These are phyloP conservation scores for Tricholoma flavovirens DNA, from an alignment of 768 basidiomycete species.

Conservation along the genomic window DNA sequence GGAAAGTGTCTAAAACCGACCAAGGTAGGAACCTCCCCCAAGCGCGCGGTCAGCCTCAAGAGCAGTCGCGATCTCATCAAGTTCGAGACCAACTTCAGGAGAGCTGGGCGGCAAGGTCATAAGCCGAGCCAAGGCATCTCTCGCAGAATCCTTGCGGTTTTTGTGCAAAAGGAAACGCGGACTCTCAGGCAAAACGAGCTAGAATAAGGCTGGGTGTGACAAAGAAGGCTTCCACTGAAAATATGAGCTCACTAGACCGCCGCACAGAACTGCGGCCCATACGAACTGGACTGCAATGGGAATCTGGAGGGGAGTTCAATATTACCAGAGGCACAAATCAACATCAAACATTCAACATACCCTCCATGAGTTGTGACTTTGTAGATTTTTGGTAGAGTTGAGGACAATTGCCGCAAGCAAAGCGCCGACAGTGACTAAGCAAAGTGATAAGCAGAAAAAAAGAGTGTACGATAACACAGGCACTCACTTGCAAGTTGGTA, in stretches of 20 bases:
- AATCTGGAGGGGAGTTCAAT: neutral
- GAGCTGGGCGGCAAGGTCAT: constrained; percentile 42
- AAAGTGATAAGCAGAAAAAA: constrained; percentile 35
- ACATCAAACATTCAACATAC: neutral
- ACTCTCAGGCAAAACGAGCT: constrained; percentile 31
- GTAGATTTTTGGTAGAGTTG: constrained; percentile 53
- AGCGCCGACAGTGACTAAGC: constrained; percentile 69
- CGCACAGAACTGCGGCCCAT: constrained; percentile 67
- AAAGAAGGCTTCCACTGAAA: neutral
- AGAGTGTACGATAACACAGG: neutral
- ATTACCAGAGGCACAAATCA: too few species aligned
- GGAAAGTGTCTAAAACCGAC: constrained; percentile 2
- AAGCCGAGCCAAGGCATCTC: constrained; percentile 56
- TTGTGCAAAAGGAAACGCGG: constrained; percentile 77
- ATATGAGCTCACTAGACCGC: constrained; percentile 44
- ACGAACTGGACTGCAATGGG: constrained; percentile 75
- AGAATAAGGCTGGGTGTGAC: neutral
- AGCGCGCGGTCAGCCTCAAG: constrained; percentile 57
- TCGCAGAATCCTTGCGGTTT: constrained; percentile 54
- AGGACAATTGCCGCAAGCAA: constrained; percentile 66
- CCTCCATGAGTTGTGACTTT: constrained; percentile 45
- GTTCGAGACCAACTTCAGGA: constrained; percentile 50
- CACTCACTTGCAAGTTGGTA: constrained; percentile 25
- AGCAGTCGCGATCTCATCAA: constrained; percentile 43
- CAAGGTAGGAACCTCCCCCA: constrained; percentile 54